Percentiles rank a stretch among this genome's conserved stretches.
Evolutionary conservation across 768 basidiomycete species (phyloP).

Genomic region (Ephemerocybe angulata): DNA sequence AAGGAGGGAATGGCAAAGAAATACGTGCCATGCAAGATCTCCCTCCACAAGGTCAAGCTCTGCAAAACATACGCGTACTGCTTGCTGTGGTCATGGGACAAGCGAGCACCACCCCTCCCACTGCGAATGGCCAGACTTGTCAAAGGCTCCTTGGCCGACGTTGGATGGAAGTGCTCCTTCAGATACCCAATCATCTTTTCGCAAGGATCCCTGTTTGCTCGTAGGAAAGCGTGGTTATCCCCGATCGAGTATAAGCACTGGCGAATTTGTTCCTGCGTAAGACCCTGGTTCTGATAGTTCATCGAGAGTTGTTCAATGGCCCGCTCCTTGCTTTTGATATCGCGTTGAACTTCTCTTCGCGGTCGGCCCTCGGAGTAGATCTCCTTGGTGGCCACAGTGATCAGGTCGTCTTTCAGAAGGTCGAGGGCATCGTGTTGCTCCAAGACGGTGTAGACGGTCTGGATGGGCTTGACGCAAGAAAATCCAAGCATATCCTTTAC

Average conservation of each 20-base stretch:
- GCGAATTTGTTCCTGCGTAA: conserved; percentile 63
- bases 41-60: conserved; percentile 83
- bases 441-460: conserved; percentile 66
- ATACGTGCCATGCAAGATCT: conserved; percentile 71
- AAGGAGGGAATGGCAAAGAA: neutral
- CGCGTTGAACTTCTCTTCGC: conserved; percentile 76
- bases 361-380: conserved; percentile 70
- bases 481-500: conserved; percentile 79
- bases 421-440: conserved; percentile 62
- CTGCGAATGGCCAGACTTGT: conserved; percentile 74
- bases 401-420: conserved; percentile 71
- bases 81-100: conserved; percentile 81
- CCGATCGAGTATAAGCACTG: conserved; percentile 87
- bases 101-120: conserved; percentile 73
- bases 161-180: conserved; percentile 74
- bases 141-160: conserved; percentile 60
- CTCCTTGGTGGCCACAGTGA: conserved; percentile 77
- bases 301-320: conserved; percentile 74
- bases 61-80: conserved; percentile 86
- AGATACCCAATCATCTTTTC: conserved; percentile 78
- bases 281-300: conserved; percentile 55
- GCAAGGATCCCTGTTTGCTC: conserved; percentile 84
- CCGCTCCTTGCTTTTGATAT: conserved; percentile 80
- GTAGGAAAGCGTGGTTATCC: conserved; percentile 85
- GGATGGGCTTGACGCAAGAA: conserved; percentile 74